Evolutionary conservation across 2,329 filamentous ascomycete genomes (phyloP).

Genomic region (Talaromyces funiculosus): DNA sequence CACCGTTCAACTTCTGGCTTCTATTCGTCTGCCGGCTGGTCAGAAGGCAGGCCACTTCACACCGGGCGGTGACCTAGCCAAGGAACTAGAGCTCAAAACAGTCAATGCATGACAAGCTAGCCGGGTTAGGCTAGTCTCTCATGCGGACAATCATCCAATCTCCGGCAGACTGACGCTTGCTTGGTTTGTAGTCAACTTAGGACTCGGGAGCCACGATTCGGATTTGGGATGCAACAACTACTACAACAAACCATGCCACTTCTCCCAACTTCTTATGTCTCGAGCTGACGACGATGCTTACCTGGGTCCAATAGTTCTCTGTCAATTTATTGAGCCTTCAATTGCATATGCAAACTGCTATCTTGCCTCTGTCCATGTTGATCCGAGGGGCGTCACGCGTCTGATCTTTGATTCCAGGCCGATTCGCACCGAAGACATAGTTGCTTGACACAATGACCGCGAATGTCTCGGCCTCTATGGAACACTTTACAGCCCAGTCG

Average conservation of each 20-base stretch:
- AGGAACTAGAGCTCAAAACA: neutral
- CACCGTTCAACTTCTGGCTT: neutral
- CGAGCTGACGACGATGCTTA: neutral
- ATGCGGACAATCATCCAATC: neutral
- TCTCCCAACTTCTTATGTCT: neutral
- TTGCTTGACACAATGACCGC: no score
- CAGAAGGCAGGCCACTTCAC: neutral
- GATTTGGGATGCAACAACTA: neutral
- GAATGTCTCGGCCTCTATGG: no score
- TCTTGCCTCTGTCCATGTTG: no score
- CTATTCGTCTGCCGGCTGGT: neutral
- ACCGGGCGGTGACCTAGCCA: neutral
- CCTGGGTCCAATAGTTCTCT: no score
- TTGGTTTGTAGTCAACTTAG: neutral
- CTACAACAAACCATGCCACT: neutral
- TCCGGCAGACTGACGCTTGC: neutral
- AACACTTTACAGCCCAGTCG: no score
- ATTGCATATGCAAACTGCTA: no score
- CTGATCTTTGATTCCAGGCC: no score
- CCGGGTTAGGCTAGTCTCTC: neutral
- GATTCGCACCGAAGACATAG: no score
- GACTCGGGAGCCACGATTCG: neutral
- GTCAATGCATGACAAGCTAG: neutral
- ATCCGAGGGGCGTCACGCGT: no score
- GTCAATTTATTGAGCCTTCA: no score